These are phyloP conservation scores for Quercus phellos DNA, from an alignment of 331 rosid genomes.

Conservation along the genomic window DNA sequence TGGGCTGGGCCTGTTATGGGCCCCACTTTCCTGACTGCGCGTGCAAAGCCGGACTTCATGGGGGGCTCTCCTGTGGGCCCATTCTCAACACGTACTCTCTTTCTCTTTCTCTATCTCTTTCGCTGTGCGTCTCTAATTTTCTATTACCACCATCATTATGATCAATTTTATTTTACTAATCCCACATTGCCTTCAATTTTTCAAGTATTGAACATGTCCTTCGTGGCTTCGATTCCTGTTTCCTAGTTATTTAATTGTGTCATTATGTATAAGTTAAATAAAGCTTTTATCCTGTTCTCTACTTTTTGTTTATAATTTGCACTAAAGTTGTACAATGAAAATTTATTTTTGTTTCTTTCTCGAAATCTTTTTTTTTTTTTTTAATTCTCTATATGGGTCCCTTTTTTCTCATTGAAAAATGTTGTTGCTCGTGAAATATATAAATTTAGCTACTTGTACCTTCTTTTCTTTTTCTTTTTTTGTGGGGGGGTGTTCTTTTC, in stretches of 20 bases:
- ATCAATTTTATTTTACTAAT: background rate
- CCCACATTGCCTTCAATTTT: background rate
- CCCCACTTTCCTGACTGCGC: constrained; percentile 58
- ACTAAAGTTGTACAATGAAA: background rate
- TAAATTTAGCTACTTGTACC: background rate
- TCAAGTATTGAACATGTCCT: background rate
- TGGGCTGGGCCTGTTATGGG: constrained; percentile 27
- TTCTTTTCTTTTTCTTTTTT: too few species aligned
- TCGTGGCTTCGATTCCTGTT: background rate
- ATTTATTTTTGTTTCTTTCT: background rate
- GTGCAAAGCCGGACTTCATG: constrained; percentile 67
- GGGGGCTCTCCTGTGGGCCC: constrained; percentile 44
- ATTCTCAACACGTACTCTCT: background rate
- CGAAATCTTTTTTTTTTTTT: background rate
- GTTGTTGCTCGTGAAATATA: background rate
- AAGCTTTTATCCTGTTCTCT: background rate
- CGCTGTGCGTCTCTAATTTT: background rate
- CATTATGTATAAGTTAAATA: background rate
- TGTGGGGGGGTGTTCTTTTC: background rate
- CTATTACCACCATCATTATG: constrained; percentile 17
- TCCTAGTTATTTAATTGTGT: background rate
- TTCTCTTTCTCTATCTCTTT: background rate
- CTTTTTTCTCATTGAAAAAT: background rate
- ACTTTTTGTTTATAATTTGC: background rate
- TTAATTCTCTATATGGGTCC: background rate